A percentile compares a stretch with the other conserved stretches of the same genome.
Evolutionary conservation across 2,329 filamentous ascomycete species (phyloP).

Genomic region (Fusarium brevicatenulatum): DNA sequence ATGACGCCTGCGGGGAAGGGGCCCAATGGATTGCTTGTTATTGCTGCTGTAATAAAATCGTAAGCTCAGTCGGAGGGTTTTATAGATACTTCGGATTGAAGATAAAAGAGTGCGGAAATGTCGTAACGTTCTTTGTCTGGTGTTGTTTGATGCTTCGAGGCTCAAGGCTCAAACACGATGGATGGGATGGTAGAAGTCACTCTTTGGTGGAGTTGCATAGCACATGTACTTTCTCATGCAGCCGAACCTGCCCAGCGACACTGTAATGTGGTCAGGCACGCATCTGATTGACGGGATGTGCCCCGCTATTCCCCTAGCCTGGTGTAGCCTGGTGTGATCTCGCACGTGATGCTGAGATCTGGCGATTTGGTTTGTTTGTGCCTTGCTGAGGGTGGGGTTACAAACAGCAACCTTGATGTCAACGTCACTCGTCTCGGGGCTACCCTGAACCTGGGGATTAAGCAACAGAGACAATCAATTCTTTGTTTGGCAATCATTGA

Average conservation of each 20-base stretch:
- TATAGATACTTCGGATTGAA: slow-evolving; percentile 20
- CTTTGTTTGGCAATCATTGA: background rate
- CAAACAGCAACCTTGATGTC: slow-evolving; percentile 43
- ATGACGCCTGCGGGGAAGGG: slow-evolving; percentile 50
- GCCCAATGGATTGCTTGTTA: slow-evolving; percentile 30
- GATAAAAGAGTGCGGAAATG: slow-evolving; percentile 18
- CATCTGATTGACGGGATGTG: slow-evolving; percentile 30
- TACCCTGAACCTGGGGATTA: slow-evolving; percentile 35
- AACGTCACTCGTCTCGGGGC: slow-evolving; percentile 33
- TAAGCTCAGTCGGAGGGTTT: slow-evolving; percentile 14
- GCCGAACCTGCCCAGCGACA: slow-evolving; percentile 34
- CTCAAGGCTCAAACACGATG: slow-evolving; percentile 31
- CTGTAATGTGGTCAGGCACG: slow-evolving; percentile 25
- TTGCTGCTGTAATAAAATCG: slow-evolving; percentile 24
- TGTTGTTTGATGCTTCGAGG: slow-evolving; percentile 39
- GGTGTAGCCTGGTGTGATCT: slow-evolving; percentile 32
- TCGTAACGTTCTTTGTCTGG: slow-evolving; percentile 37
- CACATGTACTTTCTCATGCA: slow-evolving; percentile 50
- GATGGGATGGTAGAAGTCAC: slow-evolving; percentile 48
- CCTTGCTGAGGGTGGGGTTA: slow-evolving; percentile 36
- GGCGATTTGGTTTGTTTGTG: slow-evolving; percentile 39
- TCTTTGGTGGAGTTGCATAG: slow-evolving; percentile 47
- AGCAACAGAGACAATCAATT: background rate
- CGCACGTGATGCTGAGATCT: slow-evolving; percentile 39
- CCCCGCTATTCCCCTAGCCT: slow-evolving; percentile 28